These are phyloP conservation scores for Mycena amicta DNA, from an alignment of 768 basidiomycete species.

Conservation along the genomic window DNA sequence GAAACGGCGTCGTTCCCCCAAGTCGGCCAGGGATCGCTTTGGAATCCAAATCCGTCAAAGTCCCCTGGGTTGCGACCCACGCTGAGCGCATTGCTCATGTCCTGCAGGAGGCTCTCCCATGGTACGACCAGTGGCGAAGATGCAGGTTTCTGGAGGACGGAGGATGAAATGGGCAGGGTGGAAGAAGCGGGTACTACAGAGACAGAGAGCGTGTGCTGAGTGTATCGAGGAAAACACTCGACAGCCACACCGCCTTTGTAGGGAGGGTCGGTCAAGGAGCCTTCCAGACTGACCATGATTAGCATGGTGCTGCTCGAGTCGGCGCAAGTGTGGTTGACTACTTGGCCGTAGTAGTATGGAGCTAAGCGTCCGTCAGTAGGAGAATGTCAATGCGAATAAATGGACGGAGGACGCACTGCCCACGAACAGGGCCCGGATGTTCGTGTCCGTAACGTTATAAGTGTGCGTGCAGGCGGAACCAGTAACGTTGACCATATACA, in stretches of 20 bases:
- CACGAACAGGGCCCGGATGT: background rate
- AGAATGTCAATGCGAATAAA: background rate
- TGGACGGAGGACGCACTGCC: background rate
- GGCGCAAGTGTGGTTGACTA: slow-evolving; percentile 15
- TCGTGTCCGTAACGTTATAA: slow-evolving; percentile 2
- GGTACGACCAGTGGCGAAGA: too few relatives aligned
- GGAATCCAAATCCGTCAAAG: too few relatives aligned
- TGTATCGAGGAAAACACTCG: slow-evolving; percentile 8
- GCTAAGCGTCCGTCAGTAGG: background rate
- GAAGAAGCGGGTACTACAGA: background rate
- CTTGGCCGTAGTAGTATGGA: slow-evolving; percentile 4
- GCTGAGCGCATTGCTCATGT: too few relatives aligned
- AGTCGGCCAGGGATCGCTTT: background rate
- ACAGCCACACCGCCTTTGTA: background rate
- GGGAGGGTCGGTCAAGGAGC: background rate
- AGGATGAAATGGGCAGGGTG: too few relatives aligned
- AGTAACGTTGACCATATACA: slow-evolving; percentile 1
- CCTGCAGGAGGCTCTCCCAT: too few relatives aligned
- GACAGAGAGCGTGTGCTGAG: background rate
- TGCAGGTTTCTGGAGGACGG: too few relatives aligned
- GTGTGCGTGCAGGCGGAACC: slow-evolving; percentile 2
- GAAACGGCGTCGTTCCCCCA: background rate
- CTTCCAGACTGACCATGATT: background rate
- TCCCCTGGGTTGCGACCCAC: too few relatives aligned
- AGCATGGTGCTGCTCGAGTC: background rate